Conservation (phyloP, 1,139 yeast genomes). For the Debaryomyces udenii region DNA sequence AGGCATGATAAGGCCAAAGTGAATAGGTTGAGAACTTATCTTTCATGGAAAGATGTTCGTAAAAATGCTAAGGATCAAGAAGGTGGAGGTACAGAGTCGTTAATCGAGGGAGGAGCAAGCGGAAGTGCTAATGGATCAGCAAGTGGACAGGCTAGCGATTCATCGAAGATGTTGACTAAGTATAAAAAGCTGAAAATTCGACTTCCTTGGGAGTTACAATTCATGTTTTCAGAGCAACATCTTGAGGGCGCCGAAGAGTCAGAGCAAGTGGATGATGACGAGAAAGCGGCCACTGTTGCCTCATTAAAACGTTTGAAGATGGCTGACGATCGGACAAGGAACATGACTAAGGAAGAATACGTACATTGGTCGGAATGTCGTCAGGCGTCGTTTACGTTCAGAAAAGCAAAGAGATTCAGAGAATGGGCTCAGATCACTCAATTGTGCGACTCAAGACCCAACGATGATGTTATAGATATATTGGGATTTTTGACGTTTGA, state of each 20-base stretch:
- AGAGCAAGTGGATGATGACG: slow-evolving; percentile 83
- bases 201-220: slow-evolving; percentile 93
- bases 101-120: slow-evolving; percentile 46
- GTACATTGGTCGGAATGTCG: slow-evolving; percentile 99
- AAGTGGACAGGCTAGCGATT: slow-evolving; percentile 43
- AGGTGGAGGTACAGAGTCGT: slow-evolving; percentile 69
- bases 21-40: slow-evolving; percentile 81
- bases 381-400: slow-evolving; percentile 93
- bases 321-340: slow-evolving; percentile 91
- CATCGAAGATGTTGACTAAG: slow-evolving; percentile 58
- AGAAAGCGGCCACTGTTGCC: slow-evolving; percentile 86
- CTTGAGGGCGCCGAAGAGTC: slow-evolving; percentile 78
- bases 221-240: slow-evolving; percentile 91
- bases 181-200: slow-evolving; percentile 79
- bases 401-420: slow-evolving; percentile 88
- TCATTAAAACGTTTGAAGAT: slow-evolving; percentile 83
- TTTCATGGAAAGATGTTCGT: slow-evolving; percentile 97
- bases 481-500: slow-evolving; percentile 95
- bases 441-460: slow-evolving; percentile 86
- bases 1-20: slow-evolving; percentile 96
- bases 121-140: slow-evolving; percentile 36
- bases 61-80: slow-evolving; percentile 97
- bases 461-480: slow-evolving; percentile 95
- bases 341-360: slow-evolving; percentile 95
- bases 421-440: slow-evolving; percentile 95